Evolutionary conservation across 345 rosid species (phyloP).

Genomic region (Eucalyptus sp.): DNA sequence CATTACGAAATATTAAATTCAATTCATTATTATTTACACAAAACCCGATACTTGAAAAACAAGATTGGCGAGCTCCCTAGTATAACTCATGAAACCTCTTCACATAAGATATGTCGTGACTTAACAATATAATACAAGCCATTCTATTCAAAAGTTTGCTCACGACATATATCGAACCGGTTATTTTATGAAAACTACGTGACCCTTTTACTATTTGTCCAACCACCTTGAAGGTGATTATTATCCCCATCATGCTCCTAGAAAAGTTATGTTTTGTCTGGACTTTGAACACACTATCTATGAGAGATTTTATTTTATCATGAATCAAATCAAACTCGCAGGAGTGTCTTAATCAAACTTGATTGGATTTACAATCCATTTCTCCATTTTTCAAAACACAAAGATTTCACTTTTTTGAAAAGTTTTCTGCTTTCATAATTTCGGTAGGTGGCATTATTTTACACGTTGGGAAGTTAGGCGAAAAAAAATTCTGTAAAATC

Average conservation of each 20-base stretch:
- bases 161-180: rapidly evolving
- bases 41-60: not conserved
- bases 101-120: rapidly evolving
- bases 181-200: not conserved
- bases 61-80: not conserved
- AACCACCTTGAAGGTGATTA: not conserved
- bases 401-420: not conserved
- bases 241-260: not conserved
- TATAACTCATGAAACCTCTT: not conserved
- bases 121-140: not conserved
- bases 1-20: not conserved
- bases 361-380: not conserved
- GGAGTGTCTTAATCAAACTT: not conserved
- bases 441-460: not conserved
- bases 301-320: not conserved
- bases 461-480: not conserved
- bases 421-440: not conserved
- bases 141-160: not conserved
- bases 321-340: not conserved
- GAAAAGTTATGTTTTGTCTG: not conserved
- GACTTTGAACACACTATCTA: not conserved
- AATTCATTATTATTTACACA: not conserved
- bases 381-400: not conserved
- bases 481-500: not conserved
- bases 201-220: not conserved